Conservation (phyloP, 2,329 filamentous ascomycete genomes). For the Drechslera avenae region DNA sequence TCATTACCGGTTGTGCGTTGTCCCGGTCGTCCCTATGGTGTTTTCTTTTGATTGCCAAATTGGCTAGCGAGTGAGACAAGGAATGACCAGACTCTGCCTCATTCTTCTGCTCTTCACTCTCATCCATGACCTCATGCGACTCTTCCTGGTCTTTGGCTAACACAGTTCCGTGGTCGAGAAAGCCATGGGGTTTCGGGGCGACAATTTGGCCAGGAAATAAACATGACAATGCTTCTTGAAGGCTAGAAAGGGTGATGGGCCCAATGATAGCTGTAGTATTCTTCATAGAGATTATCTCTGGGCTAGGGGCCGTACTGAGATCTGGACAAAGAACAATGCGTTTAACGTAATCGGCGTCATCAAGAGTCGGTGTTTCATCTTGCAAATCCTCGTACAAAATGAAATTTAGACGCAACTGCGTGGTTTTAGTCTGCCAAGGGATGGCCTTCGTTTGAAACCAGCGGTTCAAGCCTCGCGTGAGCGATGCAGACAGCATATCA, state of each 20-base stretch:
- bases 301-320: background rate
- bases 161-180: background rate
- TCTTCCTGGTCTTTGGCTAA: background rate
- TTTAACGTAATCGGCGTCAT: background rate
- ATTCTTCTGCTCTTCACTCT: background rate
- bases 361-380: background rate
- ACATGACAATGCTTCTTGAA: constrained; percentile 1
- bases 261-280: constrained; percentile 1
- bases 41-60: background rate
- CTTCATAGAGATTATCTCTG: background rate
- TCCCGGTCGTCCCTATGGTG: background rate
- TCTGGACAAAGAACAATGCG: constrained; percentile 7
- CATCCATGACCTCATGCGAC: background rate
- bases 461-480: constrained; percentile 1
- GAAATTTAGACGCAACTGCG: constrained; percentile 1
- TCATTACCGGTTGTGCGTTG: background rate
- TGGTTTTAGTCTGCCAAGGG: constrained; percentile 4
- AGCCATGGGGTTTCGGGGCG: background rate
- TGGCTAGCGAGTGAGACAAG: background rate
- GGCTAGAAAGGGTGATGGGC: constrained; percentile 4
- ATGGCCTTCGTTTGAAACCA: constrained; percentile 3
- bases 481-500: constrained; percentile 1
- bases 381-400: constrained; percentile 4
- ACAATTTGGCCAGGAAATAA: constrained; percentile 2
- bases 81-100: background rate